Percentiles rank a stretch among this genome's conserved stretches.
Conservation (phyloP, 75 land plant genomes). For the Picea sitchensis region DNA sequence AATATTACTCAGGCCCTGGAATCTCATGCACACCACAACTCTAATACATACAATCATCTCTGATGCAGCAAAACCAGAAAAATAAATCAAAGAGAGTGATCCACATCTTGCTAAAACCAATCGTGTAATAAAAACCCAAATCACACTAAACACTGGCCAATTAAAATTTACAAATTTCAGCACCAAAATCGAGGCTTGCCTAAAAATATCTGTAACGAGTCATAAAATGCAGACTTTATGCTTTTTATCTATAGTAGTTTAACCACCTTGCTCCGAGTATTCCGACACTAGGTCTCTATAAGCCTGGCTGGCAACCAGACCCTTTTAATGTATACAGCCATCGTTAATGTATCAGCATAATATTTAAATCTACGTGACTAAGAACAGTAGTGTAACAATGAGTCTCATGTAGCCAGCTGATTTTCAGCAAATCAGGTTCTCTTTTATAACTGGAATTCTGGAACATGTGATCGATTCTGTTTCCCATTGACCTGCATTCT, state of each 20-base stretch:
- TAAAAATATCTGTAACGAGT: not conserved
- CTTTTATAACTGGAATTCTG: not conserved
- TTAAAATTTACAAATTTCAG: not conserved
- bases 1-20: too few relatives aligned
- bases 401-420: not conserved
- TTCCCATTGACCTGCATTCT: conserved; percentile 1
- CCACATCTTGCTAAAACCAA: not conserved
- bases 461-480: not conserved
- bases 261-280: not conserved
- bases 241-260: not conserved
- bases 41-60: too few relatives aligned
- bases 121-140: not conserved
- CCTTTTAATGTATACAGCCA: not conserved
- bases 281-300: not conserved
- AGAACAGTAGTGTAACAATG: not conserved
- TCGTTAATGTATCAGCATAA: not conserved
- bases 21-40: too few relatives aligned
- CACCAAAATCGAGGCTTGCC: not conserved
- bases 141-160: not conserved
- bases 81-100: not conserved
- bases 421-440: not conserved
- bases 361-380: not conserved
- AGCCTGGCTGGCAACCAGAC: not conserved
- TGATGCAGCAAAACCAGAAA: too few relatives aligned
- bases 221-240: not conserved